Evolutionary conservation across 768 basidiomycete genomes (phyloP), one percentile per base, ranked within the genome.

Genomic region (Naganishia friedmannii): DNA sequence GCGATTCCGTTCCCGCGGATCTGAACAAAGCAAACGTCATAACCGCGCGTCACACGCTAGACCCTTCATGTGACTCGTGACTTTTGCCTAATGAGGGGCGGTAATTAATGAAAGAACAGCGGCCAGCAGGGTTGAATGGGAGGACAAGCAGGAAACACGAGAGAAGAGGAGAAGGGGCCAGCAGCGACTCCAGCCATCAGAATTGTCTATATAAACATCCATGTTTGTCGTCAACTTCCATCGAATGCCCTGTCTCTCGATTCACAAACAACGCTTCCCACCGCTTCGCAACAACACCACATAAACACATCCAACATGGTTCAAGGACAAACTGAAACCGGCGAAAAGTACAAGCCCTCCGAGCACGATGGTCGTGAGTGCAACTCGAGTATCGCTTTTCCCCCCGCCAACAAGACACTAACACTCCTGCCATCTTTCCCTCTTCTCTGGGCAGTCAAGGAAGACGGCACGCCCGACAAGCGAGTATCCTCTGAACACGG

Each of bases 391-490:
- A 26, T 2, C 26, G 9, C n/a, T 45, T 28, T 13, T 39, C 3
- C 42, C 17, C 42, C 1, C 37, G 9, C 26, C 53, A 3, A 21
- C 21, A n/a, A n/a, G n/a, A n/a, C n/a, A n/a, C n/a, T n/a, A n/a
- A n/a, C n/a, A 10, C 51, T 34, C 53, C 21, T 21, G 32, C 39
- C 26, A n/a, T 42, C 15, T 8, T 42, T 3, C 4, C 65, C 8
- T 66, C n/a, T 34, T 21, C 23, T 57, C 26, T 45, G 5, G 55
- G 81, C 81, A 37, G 69, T 79, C 45, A 79, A 77, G 73, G 70
- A 81, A 74, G 80, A 82, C 71, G 79, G 79, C 48, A 76, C 74
- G 29, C 81, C 82, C 31, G 82, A 83, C 77, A 79, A 83, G 78
- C 73, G 82, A 26, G 69, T 79, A 12, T 76, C 71, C 31, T 73